Conservation (phyloP, 176 grass and related monocot genomes). For the Bothriochloa decipiens region DNA sequence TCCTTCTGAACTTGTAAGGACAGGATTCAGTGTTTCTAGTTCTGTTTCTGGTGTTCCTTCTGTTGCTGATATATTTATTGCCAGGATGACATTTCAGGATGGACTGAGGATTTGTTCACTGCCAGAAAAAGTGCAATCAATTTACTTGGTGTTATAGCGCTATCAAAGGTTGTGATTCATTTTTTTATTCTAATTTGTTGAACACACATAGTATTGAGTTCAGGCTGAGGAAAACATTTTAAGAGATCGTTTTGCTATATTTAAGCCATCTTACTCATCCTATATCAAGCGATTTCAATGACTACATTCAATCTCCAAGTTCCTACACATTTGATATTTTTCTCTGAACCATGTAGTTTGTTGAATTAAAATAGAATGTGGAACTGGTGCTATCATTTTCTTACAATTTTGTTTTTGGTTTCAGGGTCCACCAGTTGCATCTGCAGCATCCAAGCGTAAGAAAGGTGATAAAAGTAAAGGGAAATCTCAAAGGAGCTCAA, state of each 20-base stretch:
- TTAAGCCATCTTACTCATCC: background rate
- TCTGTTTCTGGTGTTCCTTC: no score
- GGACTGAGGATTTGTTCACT: no score
- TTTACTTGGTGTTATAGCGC: conserved; percentile 86
- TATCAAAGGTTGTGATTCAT: conserved; percentile 73
- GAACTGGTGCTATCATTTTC: conserved; percentile 12
- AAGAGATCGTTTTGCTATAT: conserved; percentile 27
- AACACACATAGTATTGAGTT: conserved; percentile 5
- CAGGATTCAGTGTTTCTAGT: no score
- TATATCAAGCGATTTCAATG: conserved; percentile 22
- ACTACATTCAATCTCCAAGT: background rate
- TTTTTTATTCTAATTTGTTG: conserved; percentile 25
- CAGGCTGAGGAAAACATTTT: background rate
- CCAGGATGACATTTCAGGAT: no score
- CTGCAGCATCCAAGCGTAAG: conserved; percentile 82
- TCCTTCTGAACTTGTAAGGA: no score
- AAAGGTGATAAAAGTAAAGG: conserved; percentile 89
- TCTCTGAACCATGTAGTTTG: conserved; percentile 18
- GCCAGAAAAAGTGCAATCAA: conserved; percentile 97
- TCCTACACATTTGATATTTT: conserved; percentile 10
- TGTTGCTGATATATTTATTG: no score
- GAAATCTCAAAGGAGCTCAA: conserved; percentile 74
- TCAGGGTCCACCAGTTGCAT: conserved; percentile 77
- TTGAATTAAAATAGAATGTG: background rate
- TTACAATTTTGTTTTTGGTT: conserved; percentile 7